These are phyloP conservation scores for Mycena kentingensis DNA, from an alignment of 768 basidiomycete genomes.

Conservation along the genomic window DNA sequence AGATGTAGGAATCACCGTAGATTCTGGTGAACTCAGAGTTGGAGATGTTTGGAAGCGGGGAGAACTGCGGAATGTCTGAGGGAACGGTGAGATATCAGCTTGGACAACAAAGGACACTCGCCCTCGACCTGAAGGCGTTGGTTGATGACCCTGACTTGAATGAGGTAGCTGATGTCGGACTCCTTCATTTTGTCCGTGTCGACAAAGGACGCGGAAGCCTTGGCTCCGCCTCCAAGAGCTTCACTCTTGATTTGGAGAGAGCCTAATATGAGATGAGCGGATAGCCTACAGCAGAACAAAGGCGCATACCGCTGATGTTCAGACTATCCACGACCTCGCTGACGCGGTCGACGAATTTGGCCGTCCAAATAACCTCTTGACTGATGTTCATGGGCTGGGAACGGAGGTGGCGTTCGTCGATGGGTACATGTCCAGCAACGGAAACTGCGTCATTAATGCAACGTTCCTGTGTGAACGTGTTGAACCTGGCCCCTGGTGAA, in stretches of 20 bases:
- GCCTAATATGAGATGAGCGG: neutral
- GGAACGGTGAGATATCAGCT: neutral
- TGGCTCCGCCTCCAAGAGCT: neutral
- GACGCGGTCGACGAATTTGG: constrained; percentile 6
- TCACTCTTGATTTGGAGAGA: neutral
- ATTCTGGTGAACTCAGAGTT: constrained; percentile 2
- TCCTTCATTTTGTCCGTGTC: constrained; percentile 6
- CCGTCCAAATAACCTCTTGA: constrained; percentile 4
- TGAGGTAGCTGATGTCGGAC: constrained; percentile 10
- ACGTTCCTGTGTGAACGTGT: too few species aligned
- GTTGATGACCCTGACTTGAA: constrained; percentile 8
- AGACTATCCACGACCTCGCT: constrained; percentile 2
- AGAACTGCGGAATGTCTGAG: constrained; percentile 1
- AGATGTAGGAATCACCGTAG: constrained; percentile 11
- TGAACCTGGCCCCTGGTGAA: too few species aligned
- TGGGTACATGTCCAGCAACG: too few species aligned
- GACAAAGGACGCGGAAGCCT: constrained; percentile 1
- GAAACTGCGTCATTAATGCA: too few species aligned
- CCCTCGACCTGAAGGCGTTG: too few species aligned
- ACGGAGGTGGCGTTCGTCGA: too few species aligned
- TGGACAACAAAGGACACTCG: too few species aligned
- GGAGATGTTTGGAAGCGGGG: neutral
- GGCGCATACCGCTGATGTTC: too few species aligned
- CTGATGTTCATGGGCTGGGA: neutral
- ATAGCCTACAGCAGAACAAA: too few species aligned